phyloP scores from a whole-genome alignment of 768 basidiomycete species.

The Mycena haematopus region DNA sequence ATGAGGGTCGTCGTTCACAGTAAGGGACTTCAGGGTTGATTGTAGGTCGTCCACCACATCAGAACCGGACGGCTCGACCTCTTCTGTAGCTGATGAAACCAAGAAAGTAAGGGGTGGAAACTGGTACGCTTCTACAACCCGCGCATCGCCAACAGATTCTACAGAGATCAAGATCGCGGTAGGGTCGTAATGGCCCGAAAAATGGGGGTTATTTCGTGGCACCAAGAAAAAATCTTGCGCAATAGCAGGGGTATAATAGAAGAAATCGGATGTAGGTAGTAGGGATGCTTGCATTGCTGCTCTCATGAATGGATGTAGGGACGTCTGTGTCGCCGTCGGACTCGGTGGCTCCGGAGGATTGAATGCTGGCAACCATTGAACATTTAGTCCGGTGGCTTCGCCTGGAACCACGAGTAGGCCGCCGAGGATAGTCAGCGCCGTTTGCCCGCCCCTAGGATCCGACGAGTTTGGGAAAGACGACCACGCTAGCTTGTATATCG shows the following conservation, averaged over 20 bases:
- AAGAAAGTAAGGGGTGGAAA: constrained; percentile 70
- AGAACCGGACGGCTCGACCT: constrained; percentile 28
- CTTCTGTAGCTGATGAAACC: constrained; percentile 8
- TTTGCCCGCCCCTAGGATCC: constrained; percentile 73
- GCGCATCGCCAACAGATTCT: constrained; percentile 53
- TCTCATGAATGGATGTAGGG: constrained; percentile 57
- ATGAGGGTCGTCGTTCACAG: constrained; percentile 45
- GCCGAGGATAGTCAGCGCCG: constrained; percentile 79
- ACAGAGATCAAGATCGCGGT: constrained; percentile 68
- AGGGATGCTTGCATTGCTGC: constrained; percentile 71
- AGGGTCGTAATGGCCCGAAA: constrained; percentile 70
- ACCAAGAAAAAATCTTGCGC: constrained; percentile 83
- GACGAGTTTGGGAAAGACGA: constrained; percentile 72
- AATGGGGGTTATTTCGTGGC: constrained; percentile 75
- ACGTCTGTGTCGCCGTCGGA: constrained; percentile 38
- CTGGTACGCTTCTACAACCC: constrained; percentile 65
- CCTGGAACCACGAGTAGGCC: constrained; percentile 55
- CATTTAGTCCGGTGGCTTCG: constrained; percentile 66
- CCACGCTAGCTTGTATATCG: constrained; percentile 89
- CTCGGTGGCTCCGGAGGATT: constrained; percentile 57
- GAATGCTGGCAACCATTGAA: constrained; percentile 73
- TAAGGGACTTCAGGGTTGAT: constrained; percentile 46
- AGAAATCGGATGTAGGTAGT: constrained; percentile 51
- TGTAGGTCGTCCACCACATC: constrained; percentile 47
- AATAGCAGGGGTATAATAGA: constrained; percentile 63